Conservation (phyloP, 331 rosid species). For the Arachis monticola region DNA sequence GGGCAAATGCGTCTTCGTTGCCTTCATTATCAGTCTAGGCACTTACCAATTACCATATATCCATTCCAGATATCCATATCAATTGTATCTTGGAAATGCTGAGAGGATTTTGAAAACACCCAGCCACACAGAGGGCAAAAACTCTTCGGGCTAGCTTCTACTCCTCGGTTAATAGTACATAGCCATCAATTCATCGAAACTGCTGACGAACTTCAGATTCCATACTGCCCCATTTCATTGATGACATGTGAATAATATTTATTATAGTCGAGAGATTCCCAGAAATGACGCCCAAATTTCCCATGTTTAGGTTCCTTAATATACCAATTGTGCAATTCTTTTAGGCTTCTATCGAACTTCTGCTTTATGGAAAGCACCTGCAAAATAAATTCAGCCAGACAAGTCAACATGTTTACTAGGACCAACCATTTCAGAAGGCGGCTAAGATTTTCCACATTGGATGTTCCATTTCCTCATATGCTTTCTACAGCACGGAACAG, state of each 20-base stretch:
- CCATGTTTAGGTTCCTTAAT: slow-evolving; percentile 76
- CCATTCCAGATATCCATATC: background rate
- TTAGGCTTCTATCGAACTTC: slow-evolving; percentile 69
- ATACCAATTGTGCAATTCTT: slow-evolving; percentile 68
- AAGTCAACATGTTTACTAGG: slow-evolving; percentile 1
- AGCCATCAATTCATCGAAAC: slow-evolving; percentile 20
- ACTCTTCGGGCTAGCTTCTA: slow-evolving; percentile 17
- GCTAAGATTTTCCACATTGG: slow-evolving; percentile 8
- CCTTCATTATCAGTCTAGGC: background rate
- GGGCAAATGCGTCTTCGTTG: background rate
- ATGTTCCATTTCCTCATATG: slow-evolving; percentile 32
- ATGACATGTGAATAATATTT: slow-evolving; percentile 60
- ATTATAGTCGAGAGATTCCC: slow-evolving; percentile 83
- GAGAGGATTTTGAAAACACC: slow-evolving; percentile 27
- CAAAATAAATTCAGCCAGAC: slow-evolving; percentile 39
- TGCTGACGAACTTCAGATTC: slow-evolving; percentile 31
- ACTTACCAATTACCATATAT: background rate
- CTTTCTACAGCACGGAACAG: slow-evolving; percentile 19
- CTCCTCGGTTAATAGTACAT: slow-evolving; percentile 6
- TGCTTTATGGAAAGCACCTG: slow-evolving; percentile 78
- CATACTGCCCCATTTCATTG: slow-evolving; percentile 49
- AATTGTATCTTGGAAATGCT: slow-evolving; percentile 5
- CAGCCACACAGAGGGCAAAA: slow-evolving; percentile 8
- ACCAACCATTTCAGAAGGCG: slow-evolving; percentile 17
- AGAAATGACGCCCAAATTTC: slow-evolving; percentile 68